Base-by-base conservation (phyloP, 495 filamentous ascomycete species). In the Coniosporium apollinis region DNA sequence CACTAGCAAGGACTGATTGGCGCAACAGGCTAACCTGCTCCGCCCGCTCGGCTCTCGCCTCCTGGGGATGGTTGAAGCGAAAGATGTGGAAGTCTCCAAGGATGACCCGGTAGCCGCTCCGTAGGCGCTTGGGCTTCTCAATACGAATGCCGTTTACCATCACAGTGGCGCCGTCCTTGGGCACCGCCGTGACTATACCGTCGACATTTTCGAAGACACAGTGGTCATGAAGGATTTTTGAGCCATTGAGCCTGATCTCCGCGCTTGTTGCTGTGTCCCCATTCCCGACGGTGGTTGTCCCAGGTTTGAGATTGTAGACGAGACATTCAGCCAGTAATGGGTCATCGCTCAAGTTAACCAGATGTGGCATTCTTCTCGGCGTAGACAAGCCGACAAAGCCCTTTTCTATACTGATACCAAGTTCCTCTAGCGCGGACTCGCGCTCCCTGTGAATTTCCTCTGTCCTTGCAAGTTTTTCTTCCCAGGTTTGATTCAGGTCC, bases 1-100 rank as follows among this genome's bases (percentile, higher is more conserved):
- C 82, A 52, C 66, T 85, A 28, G 76, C 76, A 4, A 82, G 84
- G 24, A 94, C 67, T 8, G 86, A 86, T 48, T 99, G 87, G 33
- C 87, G 74, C 36, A 99, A 61, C 6, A 87, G 59, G 47, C 83
- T 93, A 2, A 52, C 50, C 45, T 84, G 74, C 46, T 93, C 84
- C 10, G 86, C 85, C 35, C 91, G 64, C 56, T 99, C 89, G 5
- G 84, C 85, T 10, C 82, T 73, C 22, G 91, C 89, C 59, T 99
- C 89, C 62, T 92, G 76, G 1, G 89, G 89, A 52, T 99, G 83
- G 45, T 99, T 99, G 62, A 99, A 99, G 38, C 89, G 70, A 57
- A 96, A 99, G 37, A 99, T 99, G 52, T 99, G 89, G 49, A 99
- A 99, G 55, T 99, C 89, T 11, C 91, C 89, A 7, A 99, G 61